phyloP scores from a whole-genome alignment of 805 yeast genomes.

The Teunomyces panamensis region DNA sequence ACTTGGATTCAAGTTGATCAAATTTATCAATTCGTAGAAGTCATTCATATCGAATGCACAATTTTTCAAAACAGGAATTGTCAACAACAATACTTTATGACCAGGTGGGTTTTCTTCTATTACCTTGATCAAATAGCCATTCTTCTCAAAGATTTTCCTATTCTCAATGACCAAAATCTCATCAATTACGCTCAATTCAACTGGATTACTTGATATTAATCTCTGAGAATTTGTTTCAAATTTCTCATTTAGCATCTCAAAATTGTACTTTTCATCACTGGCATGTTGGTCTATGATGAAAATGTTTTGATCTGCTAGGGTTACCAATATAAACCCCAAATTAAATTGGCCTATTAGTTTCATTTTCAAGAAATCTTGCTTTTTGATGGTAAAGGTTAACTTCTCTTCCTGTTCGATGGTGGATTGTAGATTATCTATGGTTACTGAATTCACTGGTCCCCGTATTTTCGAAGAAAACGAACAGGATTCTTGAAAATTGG shows the following conservation, averaged over 20 bases:
- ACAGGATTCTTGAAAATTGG: neutral
- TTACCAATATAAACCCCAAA: conserved; percentile 86
- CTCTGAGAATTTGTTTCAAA: conserved; percentile 61
- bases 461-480: neutral
- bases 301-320: conserved; percentile 52
- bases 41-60: conserved; percentile 65
- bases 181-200: conserved; percentile 76
- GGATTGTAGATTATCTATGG: conserved; percentile 44
- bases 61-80: conserved; percentile 73
- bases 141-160: conserved; percentile 52
- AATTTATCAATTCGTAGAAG: conserved; percentile 72
- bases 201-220: conserved; percentile 54
- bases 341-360: conserved; percentile 89
- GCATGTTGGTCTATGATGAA: conserved; percentile 98
- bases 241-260: conserved; percentile 62
- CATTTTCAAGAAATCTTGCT: conserved; percentile 75
- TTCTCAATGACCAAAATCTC: conserved; percentile 69
- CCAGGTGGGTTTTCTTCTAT: conserved; percentile 57
- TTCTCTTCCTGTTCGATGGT: conserved; percentile 53
- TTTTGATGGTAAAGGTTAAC: conserved; percentile 60
- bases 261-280: conserved; percentile 91
- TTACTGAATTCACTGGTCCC: neutral
- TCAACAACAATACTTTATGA: conserved; percentile 46
- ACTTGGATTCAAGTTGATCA: conserved; percentile 49
- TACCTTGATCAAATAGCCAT: conserved; percentile 66